A percentile compares a stretch with the other conserved stretches of the same genome.
Evolutionary conservation across 176 grass and related monocot genomes (phyloP).

Genomic region (Aegilops sharonensis): DNA sequence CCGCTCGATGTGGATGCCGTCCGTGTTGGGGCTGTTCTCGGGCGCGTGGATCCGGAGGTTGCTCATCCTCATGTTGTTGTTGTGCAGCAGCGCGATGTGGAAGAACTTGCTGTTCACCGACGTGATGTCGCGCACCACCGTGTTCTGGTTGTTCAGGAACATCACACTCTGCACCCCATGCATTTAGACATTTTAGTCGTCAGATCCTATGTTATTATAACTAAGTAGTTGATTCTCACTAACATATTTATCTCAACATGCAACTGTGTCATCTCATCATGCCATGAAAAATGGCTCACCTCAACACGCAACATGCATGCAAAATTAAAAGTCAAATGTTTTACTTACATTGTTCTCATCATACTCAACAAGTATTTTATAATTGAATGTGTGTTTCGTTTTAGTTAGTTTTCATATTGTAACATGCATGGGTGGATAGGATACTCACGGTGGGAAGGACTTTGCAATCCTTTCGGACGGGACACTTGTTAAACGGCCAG

Average conservation of each 20-base stretch:
- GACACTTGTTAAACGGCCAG: slow-evolving; percentile 66
- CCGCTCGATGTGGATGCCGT: slow-evolving; percentile 71
- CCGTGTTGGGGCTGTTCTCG: slow-evolving; percentile 59
- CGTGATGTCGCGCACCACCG: slow-evolving; percentile 44
- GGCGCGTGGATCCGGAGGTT: slow-evolving; percentile 42
- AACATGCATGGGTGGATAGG: not conserved
- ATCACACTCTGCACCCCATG: slow-evolving; percentile 31
- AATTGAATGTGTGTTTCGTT: no score
- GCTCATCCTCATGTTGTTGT: slow-evolving; percentile 23
- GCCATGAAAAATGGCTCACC: no score
- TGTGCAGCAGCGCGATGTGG: slow-evolving; percentile 47
- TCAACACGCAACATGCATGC: no score
- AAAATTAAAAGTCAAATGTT: no score
- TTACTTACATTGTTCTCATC: no score
- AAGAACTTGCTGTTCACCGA: slow-evolving; percentile 85
- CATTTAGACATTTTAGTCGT: no score
- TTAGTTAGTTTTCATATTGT: no score
- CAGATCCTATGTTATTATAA: no score
- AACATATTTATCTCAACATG: no score
- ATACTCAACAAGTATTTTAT: no score
- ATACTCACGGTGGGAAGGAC: not conserved
- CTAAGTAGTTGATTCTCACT: no score
- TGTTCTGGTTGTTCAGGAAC: slow-evolving; percentile 48
- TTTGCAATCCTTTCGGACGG: slow-evolving; percentile 39
- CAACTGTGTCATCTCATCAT: no score